A percentile compares a stretch with the other conserved stretches of the same genome.
Evolutionary conservation across 1,284 basidiomycete species (phyloP).

Genomic region (Agaricales sp.): DNA sequence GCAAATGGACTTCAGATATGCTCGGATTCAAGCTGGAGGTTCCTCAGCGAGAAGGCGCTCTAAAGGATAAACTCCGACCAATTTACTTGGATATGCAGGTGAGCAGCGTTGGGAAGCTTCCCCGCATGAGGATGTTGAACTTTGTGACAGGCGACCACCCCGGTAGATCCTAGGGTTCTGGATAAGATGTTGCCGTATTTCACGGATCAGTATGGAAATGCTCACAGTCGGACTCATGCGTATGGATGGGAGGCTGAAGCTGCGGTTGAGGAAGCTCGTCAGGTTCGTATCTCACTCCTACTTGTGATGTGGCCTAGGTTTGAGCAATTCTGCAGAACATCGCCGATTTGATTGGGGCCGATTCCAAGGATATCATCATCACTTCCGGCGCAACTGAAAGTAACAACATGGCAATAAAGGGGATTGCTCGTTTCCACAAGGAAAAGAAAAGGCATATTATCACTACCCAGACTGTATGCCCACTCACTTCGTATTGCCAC

Average conservation of each 20-base stretch:
- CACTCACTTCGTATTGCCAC: conserved; percentile 9
- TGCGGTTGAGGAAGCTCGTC: conserved; percentile 86
- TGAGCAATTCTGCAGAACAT: conserved; percentile 50
- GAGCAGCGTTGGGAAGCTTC: conserved; percentile 12
- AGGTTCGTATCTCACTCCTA: conserved; percentile 40
- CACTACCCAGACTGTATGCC: conserved; percentile 82
- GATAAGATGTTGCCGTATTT: conserved; percentile 96
- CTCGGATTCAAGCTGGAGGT: conserved; percentile 81
- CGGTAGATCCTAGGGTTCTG: conserved; percentile 93
- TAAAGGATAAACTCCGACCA: conserved; percentile 63
- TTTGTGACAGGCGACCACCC: conserved; percentile 78
- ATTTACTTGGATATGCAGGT: conserved; percentile 97
- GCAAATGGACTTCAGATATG: conserved; percentile 55
- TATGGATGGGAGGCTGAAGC: conserved; percentile 99
- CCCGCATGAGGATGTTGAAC: conserved; percentile 5
- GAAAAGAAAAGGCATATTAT: conserved; percentile 88
- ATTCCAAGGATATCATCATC: conserved; percentile 94
- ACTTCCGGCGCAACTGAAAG: conserved; percentile 98
- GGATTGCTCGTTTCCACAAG: conserved; percentile 90
- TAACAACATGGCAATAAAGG: conserved; percentile 98
- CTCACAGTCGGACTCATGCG: conserved; percentile 95
- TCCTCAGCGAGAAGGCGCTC: conserved; percentile 50
- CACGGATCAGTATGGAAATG: conserved; percentile 97
- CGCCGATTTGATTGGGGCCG: conserved; percentile 88
- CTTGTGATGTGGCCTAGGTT: conserved; percentile 1